Conservation (phyloP, 2,329 filamentous ascomycete genomes). For the Paracamarosporium sp. region DNA sequence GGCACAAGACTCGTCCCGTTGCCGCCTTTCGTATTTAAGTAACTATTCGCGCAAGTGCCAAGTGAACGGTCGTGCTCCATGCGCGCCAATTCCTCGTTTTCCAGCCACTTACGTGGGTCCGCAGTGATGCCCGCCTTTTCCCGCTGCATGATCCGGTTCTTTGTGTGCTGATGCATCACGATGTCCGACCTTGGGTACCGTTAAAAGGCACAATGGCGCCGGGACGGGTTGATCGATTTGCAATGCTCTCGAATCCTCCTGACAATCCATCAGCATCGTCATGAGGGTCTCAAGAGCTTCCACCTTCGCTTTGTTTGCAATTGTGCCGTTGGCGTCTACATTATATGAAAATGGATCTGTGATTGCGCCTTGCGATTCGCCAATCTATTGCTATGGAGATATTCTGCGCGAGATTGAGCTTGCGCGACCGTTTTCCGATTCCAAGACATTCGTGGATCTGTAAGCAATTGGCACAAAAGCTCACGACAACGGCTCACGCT, state of each 20-base stretch:
- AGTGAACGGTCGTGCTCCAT: neutral
- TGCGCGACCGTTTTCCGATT: constrained; percentile 69
- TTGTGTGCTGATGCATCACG: constrained; percentile 4
- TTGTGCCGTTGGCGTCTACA: constrained; percentile 43
- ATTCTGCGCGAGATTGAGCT: constrained; percentile 68
- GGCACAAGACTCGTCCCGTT: neutral
- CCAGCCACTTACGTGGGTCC: constrained; percentile 5
- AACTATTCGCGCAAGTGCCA: constrained; percentile 3
- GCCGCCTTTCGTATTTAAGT: constrained; percentile 2
- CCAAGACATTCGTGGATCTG: constrained; percentile 73
- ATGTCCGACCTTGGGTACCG: neutral
- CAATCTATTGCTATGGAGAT: constrained; percentile 71
- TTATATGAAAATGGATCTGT: constrained; percentile 67
- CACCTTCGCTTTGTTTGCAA: constrained; percentile 19
- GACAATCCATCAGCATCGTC: constrained; percentile 4
- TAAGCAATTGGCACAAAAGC: constrained; percentile 17
- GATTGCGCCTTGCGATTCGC: constrained; percentile 70
- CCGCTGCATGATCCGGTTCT: constrained; percentile 3
- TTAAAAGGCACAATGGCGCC: constrained; percentile 1
- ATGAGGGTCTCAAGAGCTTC: constrained; percentile 20
- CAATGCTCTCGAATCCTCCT: neutral
- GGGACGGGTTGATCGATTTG: neutral
- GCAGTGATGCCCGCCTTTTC: neutral
- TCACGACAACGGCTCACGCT: neutral
- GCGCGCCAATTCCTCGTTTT: neutral